Conservation (phyloP, 495 filamentous ascomycete species). For the Neurospora tetraspora region DNA sequence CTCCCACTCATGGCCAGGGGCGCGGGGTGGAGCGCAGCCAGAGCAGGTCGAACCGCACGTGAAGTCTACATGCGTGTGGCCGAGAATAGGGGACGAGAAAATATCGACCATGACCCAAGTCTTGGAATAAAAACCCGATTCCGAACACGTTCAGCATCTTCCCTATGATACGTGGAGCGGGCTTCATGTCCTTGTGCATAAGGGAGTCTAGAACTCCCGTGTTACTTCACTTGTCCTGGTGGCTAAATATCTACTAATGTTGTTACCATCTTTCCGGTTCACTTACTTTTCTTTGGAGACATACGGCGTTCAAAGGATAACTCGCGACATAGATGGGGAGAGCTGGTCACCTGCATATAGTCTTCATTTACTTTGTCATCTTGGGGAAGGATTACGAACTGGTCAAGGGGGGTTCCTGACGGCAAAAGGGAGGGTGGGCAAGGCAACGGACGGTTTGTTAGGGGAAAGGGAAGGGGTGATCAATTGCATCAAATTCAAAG, state of each 20-base stretch:
- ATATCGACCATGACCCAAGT: not conserved
- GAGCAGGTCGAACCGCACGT: constrained; percentile 40
- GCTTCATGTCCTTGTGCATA: not conserved
- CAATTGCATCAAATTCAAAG: not conserved
- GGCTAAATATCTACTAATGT: not conserved
- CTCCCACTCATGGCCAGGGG: constrained; percentile 11
- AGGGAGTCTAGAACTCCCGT: not conserved
- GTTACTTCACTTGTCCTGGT: constrained; percentile 1
- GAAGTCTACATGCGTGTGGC: constrained; percentile 3
- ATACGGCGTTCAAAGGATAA: not conserved
- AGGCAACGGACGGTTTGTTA: not conserved
- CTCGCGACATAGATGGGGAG: constrained; percentile 2
- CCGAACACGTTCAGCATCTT: not conserved
- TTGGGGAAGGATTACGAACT: not conserved
- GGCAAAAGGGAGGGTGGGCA: not conserved
- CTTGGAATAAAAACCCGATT: not conserved
- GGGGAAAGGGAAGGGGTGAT: not conserved
- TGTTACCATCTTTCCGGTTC: not conserved
- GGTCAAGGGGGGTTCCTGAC: not conserved
- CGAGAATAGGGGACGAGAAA: not conserved
- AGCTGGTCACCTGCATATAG: constrained; percentile 6
- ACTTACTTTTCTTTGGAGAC: constrained; percentile 1
- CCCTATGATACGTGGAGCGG: not conserved
- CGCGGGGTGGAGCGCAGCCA: constrained; percentile 38
- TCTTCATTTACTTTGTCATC: not conserved